Evolutionary conservation across 2,329 filamentous ascomycete genomes (phyloP), one percentile per base, ranked within the genome.

Genomic region (Fusarium clavum): DNA sequence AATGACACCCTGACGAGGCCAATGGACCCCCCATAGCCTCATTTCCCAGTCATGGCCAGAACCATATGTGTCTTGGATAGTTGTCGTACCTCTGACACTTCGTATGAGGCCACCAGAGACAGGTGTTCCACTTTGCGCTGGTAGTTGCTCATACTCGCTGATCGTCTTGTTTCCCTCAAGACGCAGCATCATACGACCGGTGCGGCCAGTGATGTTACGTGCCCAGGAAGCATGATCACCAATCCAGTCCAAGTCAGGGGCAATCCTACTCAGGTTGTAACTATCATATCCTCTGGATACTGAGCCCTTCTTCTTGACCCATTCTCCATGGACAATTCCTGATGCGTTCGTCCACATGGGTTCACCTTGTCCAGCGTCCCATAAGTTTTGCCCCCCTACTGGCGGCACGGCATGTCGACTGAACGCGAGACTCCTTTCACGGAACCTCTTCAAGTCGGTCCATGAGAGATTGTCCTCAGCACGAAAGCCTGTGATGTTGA

Each of bases 11-110:
- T 92, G 88, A n/a, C 87, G 86, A 40, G 92, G 90, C 85, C 94
- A 97, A 81, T 98, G 95, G 6, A 97, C 87, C 6, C 96, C 96
- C 79, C 94, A 91, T 52, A 97, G 81, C 54, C 88, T 86, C 81
- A 97, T 89, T 72, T 94, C 91, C 90, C 92, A 94, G 71, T 89
- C 92, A 76, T 91, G 91, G 8, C 92, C 91, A 64, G 80, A 79
- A 12, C 81, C 88, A 85, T 71, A 87, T 88, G 59, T 88, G 74
- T 96, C 94, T 73, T 94, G 90, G 41, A 98, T 83, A 9, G 87
- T 90, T 55, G 95, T 81, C 9, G 89, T 88, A 2, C 90, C 92
- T 59, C 87, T 87, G 57, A 95, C 88, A 74, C 92, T 88, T 51
- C 92, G 90, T 32, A 90, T 86, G 27, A 87, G 81, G n/a, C 86